Evolutionary conservation across 2,329 filamentous ascomycete genomes (phyloP).

Genomic region (Neonectria faginata): DNA sequence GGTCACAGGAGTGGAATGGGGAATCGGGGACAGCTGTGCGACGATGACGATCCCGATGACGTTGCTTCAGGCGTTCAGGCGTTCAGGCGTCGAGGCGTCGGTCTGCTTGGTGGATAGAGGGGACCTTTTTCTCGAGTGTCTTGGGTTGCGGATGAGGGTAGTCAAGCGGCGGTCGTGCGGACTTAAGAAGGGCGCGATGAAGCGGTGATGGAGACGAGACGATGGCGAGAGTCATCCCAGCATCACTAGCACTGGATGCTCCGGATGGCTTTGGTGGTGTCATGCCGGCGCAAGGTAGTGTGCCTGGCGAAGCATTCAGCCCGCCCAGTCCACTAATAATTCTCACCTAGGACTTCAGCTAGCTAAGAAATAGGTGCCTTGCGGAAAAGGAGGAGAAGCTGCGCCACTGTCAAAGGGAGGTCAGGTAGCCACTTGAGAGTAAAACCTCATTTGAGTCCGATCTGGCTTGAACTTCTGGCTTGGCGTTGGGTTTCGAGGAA

Average conservation of each 20-base stretch:
- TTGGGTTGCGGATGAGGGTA: background rate
- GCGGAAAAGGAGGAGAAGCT: background rate
- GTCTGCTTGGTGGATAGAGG: background rate
- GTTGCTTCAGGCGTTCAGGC: background rate
- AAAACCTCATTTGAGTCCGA: background rate
- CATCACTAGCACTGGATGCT: background rate
- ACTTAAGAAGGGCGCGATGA: constrained; percentile 1
- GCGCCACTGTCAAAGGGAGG: background rate
- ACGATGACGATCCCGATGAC: background rate
- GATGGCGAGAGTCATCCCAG: background rate
- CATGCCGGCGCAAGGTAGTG: background rate
- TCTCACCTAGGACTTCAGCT: background rate
- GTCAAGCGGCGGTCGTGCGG: background rate
- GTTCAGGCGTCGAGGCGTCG: background rate
- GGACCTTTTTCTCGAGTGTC: background rate
- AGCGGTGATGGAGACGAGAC: background rate
- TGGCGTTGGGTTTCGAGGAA: background rate
- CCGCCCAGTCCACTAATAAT: background rate
- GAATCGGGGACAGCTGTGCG: background rate
- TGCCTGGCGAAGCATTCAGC: background rate
- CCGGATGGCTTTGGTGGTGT: background rate
- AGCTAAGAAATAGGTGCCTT: background rate
- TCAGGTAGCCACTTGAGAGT: too few relatives aligned
- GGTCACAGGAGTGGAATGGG: background rate
- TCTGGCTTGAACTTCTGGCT: background rate